Evolutionary conservation across 2,329 filamentous ascomycete species (phyloP).

Genomic region (Venturia pyrina): DNA sequence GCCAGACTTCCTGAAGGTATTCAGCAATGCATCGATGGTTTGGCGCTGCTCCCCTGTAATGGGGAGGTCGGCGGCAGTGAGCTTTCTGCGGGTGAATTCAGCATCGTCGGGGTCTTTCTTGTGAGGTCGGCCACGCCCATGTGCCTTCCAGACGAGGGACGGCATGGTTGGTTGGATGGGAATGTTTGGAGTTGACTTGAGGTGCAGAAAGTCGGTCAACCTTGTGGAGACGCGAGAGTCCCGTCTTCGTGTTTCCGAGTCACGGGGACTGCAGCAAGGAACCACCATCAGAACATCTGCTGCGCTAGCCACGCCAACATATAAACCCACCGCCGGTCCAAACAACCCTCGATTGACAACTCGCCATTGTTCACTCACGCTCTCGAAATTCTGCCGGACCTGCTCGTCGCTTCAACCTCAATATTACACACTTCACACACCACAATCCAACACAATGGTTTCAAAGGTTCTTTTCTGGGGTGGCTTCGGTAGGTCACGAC

Average conservation of each 20-base stretch:
- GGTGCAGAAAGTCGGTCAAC: neutral
- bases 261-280: no score
- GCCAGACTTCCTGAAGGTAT: conserved; percentile 78
- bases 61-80: conserved; percentile 67
- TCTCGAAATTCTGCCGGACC: neutral
- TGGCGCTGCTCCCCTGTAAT: conserved; percentile 61
- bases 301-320: neutral
- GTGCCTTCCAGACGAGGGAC: conserved; percentile 8
- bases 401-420: neutral
- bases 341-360: neutral
- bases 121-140: neutral
- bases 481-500: conserved; percentile 68
- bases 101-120: conserved; percentile 8
- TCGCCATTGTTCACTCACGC: neutral
- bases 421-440: neutral
- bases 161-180: neutral
- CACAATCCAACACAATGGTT: conserved; percentile 23
- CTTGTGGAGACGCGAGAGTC: neutral
- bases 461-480: conserved; percentile 68
- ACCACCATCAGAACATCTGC: no score
- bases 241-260: no score
- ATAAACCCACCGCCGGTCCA: neutral
- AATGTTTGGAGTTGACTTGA: neutral
- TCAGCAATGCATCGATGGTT: conserved; percentile 65
- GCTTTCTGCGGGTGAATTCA: conserved; percentile 38